phyloP scores from a whole-genome alignment of 306 rosid genomes.

The Sechiopsis laciniata region DNA sequence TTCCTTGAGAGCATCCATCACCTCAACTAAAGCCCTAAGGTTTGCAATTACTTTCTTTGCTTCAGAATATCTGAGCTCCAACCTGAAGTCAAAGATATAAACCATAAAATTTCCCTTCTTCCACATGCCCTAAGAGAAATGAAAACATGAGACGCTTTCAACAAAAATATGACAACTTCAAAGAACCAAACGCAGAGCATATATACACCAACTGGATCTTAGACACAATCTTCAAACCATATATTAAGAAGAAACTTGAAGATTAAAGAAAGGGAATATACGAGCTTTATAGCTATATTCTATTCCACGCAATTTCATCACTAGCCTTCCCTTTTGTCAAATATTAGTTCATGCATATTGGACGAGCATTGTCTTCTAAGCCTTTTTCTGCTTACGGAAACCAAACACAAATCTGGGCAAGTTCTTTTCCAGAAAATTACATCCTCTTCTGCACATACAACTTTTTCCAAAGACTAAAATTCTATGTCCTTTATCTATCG shows the following conservation, averaged over 20 bases:
- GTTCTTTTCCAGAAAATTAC: too few species aligned
- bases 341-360: constrained; percentile 9
- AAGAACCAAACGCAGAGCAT: background rate
- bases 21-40: constrained; percentile 81
- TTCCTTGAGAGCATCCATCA: constrained; percentile 76
- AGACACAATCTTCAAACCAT: constrained; percentile 6
- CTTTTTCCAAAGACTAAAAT: too few species aligned
- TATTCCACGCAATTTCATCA: background rate
- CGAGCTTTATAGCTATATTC: background rate
- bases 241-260: background rate
- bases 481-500: too few species aligned
- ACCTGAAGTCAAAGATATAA: constrained; percentile 33
- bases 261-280: background rate
- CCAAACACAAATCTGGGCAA: too few species aligned
- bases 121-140: background rate
- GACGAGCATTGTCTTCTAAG: background rate
- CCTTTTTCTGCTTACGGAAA: too few species aligned
- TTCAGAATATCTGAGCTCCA: constrained; percentile 47
- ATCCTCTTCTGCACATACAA: too few species aligned
- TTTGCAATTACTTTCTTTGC: constrained; percentile 72
- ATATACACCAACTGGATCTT: background rate
- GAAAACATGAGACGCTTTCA: background rate
- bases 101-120: background rate
- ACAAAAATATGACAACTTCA: background rate
- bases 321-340: background rate